These are phyloP conservation scores for Vitis hybrid DNA, from an alignment of 177 flowering plant species.

Conservation along the genomic window DNA sequence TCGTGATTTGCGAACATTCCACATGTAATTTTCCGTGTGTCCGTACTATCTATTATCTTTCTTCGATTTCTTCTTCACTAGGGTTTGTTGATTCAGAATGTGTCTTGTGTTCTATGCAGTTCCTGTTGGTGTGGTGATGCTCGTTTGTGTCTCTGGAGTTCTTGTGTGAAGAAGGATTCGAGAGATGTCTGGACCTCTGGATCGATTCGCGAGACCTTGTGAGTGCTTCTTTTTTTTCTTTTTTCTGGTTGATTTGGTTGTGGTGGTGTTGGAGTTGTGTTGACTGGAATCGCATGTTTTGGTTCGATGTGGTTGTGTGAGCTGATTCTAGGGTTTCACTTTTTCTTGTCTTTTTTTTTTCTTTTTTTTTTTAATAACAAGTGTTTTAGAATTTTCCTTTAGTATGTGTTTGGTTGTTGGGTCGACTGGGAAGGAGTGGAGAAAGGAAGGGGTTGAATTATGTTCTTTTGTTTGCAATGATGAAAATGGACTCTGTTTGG, in stretches of 20 bases:
- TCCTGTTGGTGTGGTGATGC: background rate
- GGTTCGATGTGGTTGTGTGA: background rate
- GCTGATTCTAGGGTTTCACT: background rate
- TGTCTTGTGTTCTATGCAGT: slow-evolving; percentile 1
- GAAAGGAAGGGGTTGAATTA: no score
- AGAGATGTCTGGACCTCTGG: slow-evolving; percentile 74
- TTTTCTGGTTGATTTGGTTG: background rate
- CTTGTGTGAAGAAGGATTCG: background rate
- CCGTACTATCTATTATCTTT: background rate
- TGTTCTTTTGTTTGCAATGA: no score
- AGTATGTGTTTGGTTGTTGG: background rate
- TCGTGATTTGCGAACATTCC: slow-evolving; percentile 20
- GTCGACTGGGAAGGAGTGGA: background rate
- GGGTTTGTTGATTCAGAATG: slow-evolving; percentile 19
- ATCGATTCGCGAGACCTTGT: slow-evolving; percentile 79
- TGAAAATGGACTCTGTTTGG: no score
- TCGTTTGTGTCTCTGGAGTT: background rate
- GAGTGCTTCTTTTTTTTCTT: slow-evolving; percentile 26
- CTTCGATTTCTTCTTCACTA: background rate
- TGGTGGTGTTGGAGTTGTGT: background rate
- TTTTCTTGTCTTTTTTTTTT: background rate
- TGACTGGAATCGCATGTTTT: background rate
- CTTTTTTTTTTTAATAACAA: no score
- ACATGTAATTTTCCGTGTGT: background rate
- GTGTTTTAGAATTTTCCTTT: background rate